phyloP scores from a whole-genome alignment of 1,284 basidiomycete genomes.

The Moesziomyces globuligerus region DNA sequence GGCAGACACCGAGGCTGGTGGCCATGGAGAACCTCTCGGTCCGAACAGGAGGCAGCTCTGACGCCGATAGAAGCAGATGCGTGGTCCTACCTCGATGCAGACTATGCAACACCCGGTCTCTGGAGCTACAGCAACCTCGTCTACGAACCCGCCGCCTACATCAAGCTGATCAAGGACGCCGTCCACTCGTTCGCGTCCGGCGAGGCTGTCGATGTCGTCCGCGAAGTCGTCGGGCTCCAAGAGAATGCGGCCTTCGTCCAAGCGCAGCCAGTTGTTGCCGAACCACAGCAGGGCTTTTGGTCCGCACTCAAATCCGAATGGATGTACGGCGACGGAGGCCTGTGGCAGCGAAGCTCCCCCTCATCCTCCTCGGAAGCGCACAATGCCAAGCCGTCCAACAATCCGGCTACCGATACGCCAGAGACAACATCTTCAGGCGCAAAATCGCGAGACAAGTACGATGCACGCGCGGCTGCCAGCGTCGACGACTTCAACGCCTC shows the following conservation, averaged over 20 bases:
- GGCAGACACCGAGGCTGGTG: conserved; percentile 26
- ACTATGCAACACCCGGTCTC: conserved; percentile 14
- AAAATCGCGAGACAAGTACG: conserved; percentile 19
- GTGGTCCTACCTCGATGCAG: conserved; percentile 33
- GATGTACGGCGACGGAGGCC: conserved; percentile 48
- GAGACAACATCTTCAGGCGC: not conserved
- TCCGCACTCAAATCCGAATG: conserved; percentile 40
- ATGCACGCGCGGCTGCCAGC: conserved; percentile 27
- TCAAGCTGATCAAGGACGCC: conserved; percentile 44
- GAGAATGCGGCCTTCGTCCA: conserved; percentile 1
- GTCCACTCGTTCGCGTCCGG: conserved; percentile 47
- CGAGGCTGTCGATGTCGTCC: conserved; percentile 32
- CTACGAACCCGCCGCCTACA: conserved; percentile 45
- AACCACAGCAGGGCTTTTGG: conserved; percentile 31
- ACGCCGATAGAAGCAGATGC: conserved; percentile 15
- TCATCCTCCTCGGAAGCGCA: not conserved
- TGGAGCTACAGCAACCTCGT: conserved; percentile 36
- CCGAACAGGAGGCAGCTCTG: not conserved
- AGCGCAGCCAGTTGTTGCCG: not conserved
- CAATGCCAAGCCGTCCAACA: not conserved
- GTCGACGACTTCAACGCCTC: conserved; percentile 4
- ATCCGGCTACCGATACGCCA: no score
- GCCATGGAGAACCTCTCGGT: conserved; percentile 20
- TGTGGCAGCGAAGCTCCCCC: conserved; percentile 25
- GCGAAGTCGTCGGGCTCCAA: conserved; percentile 28